Percentiles rank a stretch among this genome's conserved stretches.
These are phyloP conservation scores for Lagenaria siceraria DNA, from an alignment of 306 rosid species.

Conservation along the genomic window DNA sequence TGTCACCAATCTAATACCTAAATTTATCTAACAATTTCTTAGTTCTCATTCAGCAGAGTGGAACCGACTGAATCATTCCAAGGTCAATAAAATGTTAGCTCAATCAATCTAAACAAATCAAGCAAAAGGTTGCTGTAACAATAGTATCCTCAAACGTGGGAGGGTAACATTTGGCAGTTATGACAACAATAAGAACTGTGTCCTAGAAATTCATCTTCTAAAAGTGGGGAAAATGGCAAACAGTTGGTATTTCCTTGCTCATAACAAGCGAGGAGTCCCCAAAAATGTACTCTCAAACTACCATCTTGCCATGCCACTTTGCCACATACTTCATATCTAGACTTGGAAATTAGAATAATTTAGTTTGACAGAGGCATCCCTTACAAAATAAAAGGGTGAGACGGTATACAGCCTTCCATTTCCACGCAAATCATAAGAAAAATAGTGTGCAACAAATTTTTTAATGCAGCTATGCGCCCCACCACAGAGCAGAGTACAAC, in stretches of 20 bases:
- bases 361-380: background rate
- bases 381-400: background rate
- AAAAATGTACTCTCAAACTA: background rate
- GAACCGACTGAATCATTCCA: background rate
- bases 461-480: background rate
- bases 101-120: background rate
- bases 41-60: background rate
- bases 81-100: background rate
- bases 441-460: background rate
- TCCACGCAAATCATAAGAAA: background rate
- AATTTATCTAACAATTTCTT: background rate
- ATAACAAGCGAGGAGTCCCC: background rate
- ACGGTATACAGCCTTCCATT: background rate
- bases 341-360: background rate
- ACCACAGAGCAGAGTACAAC: background rate
- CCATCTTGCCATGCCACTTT: background rate
- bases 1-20: background rate
- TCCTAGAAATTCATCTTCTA: background rate
- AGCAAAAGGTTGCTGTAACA: background rate
- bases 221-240: background rate
- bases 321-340: background rate
- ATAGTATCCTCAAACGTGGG: background rate
- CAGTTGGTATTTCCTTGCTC: background rate
- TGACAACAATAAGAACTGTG: background rate
- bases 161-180: background rate